phyloP scores from a whole-genome alignment of 225 moss, liverwort and hornwort genomes.

The Neckera pumila region DNA sequence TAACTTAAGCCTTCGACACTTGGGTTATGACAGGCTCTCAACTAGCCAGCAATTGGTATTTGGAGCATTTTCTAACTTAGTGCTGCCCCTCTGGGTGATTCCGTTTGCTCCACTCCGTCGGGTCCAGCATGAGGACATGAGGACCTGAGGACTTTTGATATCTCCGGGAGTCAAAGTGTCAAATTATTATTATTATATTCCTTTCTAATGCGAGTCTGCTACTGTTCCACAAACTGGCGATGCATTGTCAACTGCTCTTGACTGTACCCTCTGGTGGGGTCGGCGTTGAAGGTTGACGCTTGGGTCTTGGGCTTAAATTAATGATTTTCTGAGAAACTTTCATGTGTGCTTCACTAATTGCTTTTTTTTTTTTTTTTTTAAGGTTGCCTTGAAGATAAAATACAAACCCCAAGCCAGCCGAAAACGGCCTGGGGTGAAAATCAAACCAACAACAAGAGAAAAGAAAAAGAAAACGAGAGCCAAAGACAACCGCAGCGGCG shows the following conservation, averaged over 20 bases:
- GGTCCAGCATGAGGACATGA: background rate
- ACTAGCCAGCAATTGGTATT: background rate
- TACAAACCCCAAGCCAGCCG: too few relatives aligned
- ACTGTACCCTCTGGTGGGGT: background rate
- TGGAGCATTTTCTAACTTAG: background rate
- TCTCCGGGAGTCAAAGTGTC: background rate
- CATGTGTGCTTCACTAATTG: background rate
- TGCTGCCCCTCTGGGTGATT: background rate
- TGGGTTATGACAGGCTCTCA: background rate
- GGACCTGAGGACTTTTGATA: background rate
- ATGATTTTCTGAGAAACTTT: background rate
- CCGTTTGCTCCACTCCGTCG: background rate
- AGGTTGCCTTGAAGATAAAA: too few relatives aligned
- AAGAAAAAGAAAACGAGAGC: too few relatives aligned
- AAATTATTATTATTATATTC: background rate
- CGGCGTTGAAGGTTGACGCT: background rate
- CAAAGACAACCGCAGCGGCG: too few relatives aligned
- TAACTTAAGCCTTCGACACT: background rate
- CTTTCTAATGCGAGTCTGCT: background rate
- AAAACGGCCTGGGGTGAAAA: too few relatives aligned
- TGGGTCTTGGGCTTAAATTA: background rate
- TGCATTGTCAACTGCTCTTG: background rate
- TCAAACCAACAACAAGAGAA: too few relatives aligned
- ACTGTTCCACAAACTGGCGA: background rate
- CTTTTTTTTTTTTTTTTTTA: too few relatives aligned